These are phyloP conservation scores for Neurospora sp. DNA, from an alignment of 2,329 filamentous ascomycete genomes.

Conservation along the genomic window DNA sequence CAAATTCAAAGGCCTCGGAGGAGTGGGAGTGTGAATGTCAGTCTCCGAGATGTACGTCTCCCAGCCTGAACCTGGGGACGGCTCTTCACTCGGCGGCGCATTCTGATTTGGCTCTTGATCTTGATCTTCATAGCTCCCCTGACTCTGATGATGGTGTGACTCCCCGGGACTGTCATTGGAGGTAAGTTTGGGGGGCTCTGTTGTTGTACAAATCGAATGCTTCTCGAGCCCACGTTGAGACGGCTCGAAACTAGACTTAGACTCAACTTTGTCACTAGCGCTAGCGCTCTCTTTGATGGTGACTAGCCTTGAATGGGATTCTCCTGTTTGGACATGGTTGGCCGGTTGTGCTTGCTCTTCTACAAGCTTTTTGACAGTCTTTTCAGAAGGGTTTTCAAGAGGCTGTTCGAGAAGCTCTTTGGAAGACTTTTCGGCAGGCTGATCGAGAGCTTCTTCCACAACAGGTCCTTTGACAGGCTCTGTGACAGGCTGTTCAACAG, in stretches of 20 bases:
- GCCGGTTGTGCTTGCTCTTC: neutral
- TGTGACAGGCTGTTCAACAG: neutral
- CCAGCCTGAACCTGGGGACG: neutral
- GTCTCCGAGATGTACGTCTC: conserved; percentile 6
- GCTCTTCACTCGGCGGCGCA: neutral
- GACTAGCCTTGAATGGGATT: neutral
- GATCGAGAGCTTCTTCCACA: neutral
- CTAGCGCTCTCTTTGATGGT: neutral
- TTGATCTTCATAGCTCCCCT: neutral
- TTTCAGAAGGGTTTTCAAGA: neutral
- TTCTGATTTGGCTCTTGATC: neutral
- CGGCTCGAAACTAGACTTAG: neutral
- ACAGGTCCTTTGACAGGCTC: neutral
- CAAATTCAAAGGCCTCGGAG: neutral
- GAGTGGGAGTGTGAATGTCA: neutral
- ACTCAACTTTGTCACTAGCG: neutral
- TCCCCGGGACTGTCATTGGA: neutral
- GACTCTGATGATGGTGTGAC: neutral
- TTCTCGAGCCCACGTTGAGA: neutral
- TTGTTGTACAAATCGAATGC: neutral
- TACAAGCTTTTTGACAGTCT: neutral
- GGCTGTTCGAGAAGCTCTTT: neutral
- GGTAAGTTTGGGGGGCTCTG: neutral
- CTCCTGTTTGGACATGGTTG: neutral
- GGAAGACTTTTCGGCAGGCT: neutral